These are phyloP conservation scores for Acanthochlamys bracteata DNA, from an alignment of 106 monocot species.

Conservation along the genomic window DNA sequence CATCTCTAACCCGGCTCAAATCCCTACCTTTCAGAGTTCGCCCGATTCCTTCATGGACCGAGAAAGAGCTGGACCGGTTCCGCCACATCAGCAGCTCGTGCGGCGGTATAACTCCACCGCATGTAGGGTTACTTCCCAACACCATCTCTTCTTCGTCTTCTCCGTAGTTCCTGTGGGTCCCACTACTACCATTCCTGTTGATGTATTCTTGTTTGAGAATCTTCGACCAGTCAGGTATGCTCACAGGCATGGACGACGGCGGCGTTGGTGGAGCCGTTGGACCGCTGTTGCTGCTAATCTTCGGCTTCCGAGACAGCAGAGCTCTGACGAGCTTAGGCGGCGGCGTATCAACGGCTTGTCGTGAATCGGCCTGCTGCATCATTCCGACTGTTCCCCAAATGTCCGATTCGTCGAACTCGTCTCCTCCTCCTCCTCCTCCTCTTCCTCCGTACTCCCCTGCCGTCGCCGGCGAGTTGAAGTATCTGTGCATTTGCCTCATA, in stretches of 20 bases:
- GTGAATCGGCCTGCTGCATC: no score
- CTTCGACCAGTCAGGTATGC: constrained; percentile 70
- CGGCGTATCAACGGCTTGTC: neutral
- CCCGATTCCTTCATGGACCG: constrained; percentile 61
- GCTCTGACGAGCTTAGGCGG: neutral
- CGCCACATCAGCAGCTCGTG: constrained; percentile 50
- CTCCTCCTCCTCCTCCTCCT: constrained; percentile 1
- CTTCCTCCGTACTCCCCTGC: neutral
- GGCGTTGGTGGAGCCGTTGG: constrained; percentile 5
- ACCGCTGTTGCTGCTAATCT: neutral
- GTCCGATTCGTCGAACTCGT: constrained; percentile 60
- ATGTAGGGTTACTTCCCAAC: constrained; percentile 7
- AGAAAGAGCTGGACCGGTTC: constrained; percentile 41
- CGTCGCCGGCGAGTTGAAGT: no score
- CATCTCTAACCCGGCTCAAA: constrained; percentile 67
- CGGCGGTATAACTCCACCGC: constrained; percentile 41
- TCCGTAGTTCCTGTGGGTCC: neutral
- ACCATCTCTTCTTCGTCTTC: constrained; percentile 8
- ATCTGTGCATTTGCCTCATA: no score
- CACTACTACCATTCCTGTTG: no score
- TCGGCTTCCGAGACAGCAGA: neutral
- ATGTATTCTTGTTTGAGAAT: constrained; percentile 18
- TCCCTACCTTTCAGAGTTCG: constrained; percentile 80
- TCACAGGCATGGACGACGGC: constrained; percentile 39
- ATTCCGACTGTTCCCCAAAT: constrained; percentile 22